Evolutionary conservation across 192 early-diverging fungal genomes (phyloP).

Genomic region (Anaeromyces robustus): DNA sequence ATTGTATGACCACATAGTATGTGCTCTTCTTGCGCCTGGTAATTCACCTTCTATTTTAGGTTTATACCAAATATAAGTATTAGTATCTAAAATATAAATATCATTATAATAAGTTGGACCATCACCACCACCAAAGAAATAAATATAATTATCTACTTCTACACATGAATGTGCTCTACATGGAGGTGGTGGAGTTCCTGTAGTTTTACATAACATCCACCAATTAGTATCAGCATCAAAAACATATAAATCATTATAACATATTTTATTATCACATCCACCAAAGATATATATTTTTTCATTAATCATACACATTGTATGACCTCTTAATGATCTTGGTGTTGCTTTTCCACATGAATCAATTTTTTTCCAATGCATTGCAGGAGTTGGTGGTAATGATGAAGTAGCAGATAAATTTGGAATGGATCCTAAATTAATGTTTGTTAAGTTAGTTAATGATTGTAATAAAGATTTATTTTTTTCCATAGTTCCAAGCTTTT

Average conservation of each 20-base stretch:
- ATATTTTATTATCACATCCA: slow-evolving; percentile 63
- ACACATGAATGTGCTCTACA: slow-evolving; percentile 70
- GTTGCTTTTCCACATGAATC: background rate
- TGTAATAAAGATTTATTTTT: too few species aligned
- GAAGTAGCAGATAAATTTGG: background rate
- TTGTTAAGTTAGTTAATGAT: background rate
- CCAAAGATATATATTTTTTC: slow-evolving; percentile 68
- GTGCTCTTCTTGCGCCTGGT: slow-evolving; percentile 63
- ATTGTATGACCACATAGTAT: slow-evolving; percentile 62
- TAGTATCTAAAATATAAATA: slow-evolving; percentile 65
- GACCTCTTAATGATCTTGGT: slow-evolving; percentile 57
- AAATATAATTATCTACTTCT: slow-evolving; percentile 46
- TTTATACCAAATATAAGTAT: slow-evolving; percentile 56
- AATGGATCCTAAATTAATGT: background rate
- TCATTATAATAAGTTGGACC: slow-evolving; percentile 71
- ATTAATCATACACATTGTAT: slow-evolving; percentile 51
- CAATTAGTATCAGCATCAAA: slow-evolving; percentile 74
- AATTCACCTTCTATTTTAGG: slow-evolving; percentile 13
- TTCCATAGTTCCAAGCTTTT: too few species aligned
- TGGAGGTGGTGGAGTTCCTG: slow-evolving; percentile 55
- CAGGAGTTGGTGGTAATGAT: background rate
- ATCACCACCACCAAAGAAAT: slow-evolving; percentile 79
- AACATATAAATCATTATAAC: slow-evolving; percentile 61
- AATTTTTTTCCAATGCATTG: background rate
- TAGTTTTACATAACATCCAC: slow-evolving; percentile 56